A percentile compares a stretch with the other conserved stretches of the same genome.
phyloP scores from a whole-genome alignment of 768 basidiomycete genomes.

The Mrakia gelida region DNA sequence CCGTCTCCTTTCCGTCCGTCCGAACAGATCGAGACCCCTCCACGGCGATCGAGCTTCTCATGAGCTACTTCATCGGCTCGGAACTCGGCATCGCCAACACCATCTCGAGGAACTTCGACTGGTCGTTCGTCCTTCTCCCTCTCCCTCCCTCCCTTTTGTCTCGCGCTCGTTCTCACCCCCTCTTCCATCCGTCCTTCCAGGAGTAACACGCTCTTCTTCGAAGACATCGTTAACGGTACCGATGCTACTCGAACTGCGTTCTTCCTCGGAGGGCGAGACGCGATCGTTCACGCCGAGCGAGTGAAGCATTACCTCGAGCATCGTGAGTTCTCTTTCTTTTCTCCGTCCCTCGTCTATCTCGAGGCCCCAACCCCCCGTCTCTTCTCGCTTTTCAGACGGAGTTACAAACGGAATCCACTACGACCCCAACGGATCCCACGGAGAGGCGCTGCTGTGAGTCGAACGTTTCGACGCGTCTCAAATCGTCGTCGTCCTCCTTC shows the following conservation, averaged over 20 bases:
- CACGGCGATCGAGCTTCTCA: constrained; percentile 52
- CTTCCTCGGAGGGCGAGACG: constrained; percentile 76
- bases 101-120: constrained; percentile 53
- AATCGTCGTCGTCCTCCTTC: too few relatives aligned
- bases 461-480: too few relatives aligned
- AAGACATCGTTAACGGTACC: constrained; percentile 76
- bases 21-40: constrained; percentile 59
- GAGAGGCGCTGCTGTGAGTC: constrained; percentile 4
- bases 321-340: background rate
- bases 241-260: constrained; percentile 65
- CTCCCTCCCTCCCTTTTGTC: constrained; percentile 28
- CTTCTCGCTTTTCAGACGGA: constrained; percentile 51
- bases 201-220: constrained; percentile 75
- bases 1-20: too few relatives aligned
- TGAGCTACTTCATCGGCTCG: constrained; percentile 81
- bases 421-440: background rate
- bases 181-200: background rate
- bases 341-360: too few relatives aligned
- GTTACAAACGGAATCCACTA: constrained; percentile 58
- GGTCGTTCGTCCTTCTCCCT: constrained; percentile 13
- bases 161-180: too few relatives aligned
- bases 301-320: constrained; percentile 11
- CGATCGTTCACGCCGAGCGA: constrained; percentile 61
- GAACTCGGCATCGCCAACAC: constrained; percentile 85
- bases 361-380: constrained; percentile 49